A percentile compares a stretch with the other conserved stretches of the same genome.
Evolutionary conservation across 805 yeast genomes (phyloP).

Genomic region (Limtongozyma cylindracea): DNA sequence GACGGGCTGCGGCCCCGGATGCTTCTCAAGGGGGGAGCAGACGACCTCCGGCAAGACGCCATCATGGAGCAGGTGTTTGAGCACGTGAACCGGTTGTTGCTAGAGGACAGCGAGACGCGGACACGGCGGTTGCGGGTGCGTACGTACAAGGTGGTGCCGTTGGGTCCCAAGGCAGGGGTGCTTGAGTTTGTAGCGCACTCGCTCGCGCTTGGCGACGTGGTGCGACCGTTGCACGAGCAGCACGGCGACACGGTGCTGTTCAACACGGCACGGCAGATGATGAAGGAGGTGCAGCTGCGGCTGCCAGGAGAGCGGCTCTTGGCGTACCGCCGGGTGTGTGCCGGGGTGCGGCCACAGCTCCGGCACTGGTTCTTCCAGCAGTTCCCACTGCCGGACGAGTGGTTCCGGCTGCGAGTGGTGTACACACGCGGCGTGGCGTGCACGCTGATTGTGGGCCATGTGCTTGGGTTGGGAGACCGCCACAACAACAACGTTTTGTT

Average conservation of each 20-base stretch:
- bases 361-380: conserved; percentile 43
- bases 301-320: conserved; percentile 15
- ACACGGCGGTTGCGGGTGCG: conserved; percentile 35
- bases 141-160: conserved; percentile 75
- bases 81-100: conserved; percentile 50
- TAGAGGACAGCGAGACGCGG: conserved; percentile 25
- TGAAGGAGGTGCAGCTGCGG: conserved; percentile 30
- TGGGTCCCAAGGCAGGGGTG: conserved; percentile 71
- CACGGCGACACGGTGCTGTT: conserved; percentile 20
- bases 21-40: conserved; percentile 66
- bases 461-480: conserved; percentile 85
- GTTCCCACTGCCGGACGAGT: conserved; percentile 38
- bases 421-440: conserved; percentile 69
- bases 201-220: conserved; percentile 37
- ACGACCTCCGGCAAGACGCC: conserved; percentile 86
- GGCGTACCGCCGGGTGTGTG: conserved; percentile 19
- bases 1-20: conserved; percentile 34
- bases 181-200: conserved; percentile 78
- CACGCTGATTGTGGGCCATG: conserved; percentile 65
- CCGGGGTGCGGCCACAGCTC: conserved; percentile 37
- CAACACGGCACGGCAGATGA: conserved; percentile 32
- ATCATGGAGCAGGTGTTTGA: conserved; percentile 94
- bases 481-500: conserved; percentile 77
- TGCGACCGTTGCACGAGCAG: conserved; percentile 33
- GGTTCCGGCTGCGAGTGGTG: conserved; percentile 41